Conservation (phyloP, 345 rosid species). For the Firmiana major region DNA sequence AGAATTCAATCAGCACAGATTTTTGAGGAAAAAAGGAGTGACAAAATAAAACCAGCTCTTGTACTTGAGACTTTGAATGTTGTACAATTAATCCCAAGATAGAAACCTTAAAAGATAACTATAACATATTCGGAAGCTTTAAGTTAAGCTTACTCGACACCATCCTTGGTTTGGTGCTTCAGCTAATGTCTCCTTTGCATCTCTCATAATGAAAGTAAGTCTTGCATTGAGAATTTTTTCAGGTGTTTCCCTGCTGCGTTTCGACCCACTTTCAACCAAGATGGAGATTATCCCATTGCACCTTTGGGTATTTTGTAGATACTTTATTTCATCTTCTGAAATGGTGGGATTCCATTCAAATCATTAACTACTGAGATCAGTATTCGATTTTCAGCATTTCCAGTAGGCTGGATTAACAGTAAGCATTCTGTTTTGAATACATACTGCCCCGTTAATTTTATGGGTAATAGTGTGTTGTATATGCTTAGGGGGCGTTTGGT, state of each 20-base stretch:
- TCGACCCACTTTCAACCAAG: not conserved
- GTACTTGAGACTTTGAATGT: not conserved
- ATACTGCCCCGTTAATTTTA: not conserved
- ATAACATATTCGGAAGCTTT: not conserved
- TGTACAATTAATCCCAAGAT: not conserved
- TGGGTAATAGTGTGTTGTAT: not conserved
- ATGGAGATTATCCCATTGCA: not conserved
- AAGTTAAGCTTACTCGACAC: not conserved
- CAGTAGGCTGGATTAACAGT: not conserved
- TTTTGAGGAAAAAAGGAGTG: slow-evolving; percentile 28
- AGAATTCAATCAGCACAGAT: slow-evolving; percentile 43
- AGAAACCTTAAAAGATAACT: not conserved
- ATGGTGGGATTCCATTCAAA: not conserved
- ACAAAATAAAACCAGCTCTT: not conserved
- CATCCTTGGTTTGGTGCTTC: not conserved
- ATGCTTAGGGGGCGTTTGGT: no score
- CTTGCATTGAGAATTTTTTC: not conserved
- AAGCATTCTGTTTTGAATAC: not conserved
- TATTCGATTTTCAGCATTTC: not conserved
- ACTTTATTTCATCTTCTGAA: not conserved
- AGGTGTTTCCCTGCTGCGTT: not conserved
- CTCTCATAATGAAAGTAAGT: not conserved
- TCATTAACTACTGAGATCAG: not conserved
- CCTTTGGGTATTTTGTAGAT: not conserved
- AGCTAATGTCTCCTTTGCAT: not conserved